phyloP scores from a whole-genome alignment of 257 asterid genomes.

The Capsicum rhomboideum region DNA sequence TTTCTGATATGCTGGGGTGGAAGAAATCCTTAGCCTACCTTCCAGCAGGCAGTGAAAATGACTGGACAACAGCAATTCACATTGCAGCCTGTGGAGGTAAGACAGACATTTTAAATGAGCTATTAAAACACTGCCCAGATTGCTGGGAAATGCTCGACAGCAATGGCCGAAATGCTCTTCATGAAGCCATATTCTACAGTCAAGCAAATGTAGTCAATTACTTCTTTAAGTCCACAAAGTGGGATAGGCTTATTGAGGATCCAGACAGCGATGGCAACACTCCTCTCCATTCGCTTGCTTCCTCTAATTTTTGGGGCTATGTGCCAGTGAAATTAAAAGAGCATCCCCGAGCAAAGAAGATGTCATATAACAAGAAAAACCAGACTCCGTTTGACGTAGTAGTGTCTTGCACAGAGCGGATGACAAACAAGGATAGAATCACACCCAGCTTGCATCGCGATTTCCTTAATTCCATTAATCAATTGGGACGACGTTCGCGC shows the following conservation, averaged over 20 bases:
- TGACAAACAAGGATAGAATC: too few relatives aligned
- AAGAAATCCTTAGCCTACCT: background rate
- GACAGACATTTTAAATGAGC: background rate
- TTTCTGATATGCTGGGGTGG: background rate
- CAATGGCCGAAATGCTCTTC: background rate
- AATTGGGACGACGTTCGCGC: too few relatives aligned
- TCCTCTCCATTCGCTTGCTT: slow-evolving; percentile 7
- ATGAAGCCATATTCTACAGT: background rate
- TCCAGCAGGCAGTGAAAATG: background rate
- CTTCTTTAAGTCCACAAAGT: background rate
- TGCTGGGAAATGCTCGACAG: slow-evolving; percentile 2
- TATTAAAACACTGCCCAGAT: background rate
- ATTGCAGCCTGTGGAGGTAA: background rate
- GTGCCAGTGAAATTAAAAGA: background rate
- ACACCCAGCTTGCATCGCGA: too few relatives aligned
- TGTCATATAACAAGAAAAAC: slow-evolving; percentile 6
- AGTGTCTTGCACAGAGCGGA: background rate
- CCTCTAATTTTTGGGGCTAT: background rate
- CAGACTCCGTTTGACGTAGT: slow-evolving; percentile 8
- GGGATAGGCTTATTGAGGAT: background rate
- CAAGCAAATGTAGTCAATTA: background rate
- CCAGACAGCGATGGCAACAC: slow-evolving; percentile 1
- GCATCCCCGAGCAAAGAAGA: background rate
- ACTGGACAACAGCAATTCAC: slow-evolving; percentile 2
- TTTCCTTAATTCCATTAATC: too few relatives aligned